These are phyloP conservation scores for Skeletonema potamos DNA, from an alignment of 108 stramenopile species.

Conservation along the genomic window DNA sequence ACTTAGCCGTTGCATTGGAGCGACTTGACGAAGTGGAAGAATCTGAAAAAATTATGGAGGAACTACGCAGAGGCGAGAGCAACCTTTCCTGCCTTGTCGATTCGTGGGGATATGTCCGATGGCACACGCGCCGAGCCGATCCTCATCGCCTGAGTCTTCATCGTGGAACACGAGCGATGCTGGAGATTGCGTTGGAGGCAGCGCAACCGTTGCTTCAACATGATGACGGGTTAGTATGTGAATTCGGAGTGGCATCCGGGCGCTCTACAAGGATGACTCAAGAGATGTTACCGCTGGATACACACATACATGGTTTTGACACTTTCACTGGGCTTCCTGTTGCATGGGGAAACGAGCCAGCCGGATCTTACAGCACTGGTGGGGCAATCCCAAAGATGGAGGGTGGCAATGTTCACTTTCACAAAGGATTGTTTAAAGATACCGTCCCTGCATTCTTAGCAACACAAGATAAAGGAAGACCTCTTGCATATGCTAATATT, in stretches of 20 bases:
- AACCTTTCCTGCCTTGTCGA: slow-evolving; percentile 70
- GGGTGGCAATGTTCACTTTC: slow-evolving; percentile 61
- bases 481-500: slow-evolving; percentile 85
- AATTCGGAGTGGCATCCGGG: slow-evolving; percentile 86
- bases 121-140: slow-evolving; percentile 71
- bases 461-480: slow-evolving; percentile 49
- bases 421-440: slow-evolving; percentile 84
- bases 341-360: slow-evolving; percentile 80
- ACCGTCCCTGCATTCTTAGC: slow-evolving; percentile 68
- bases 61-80: slow-evolving; percentile 64
- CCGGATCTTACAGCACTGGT: slow-evolving; percentile 79
- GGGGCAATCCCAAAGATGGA: slow-evolving; percentile 67
- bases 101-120: slow-evolving; percentile 88
- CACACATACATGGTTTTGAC: slow-evolving; percentile 82
- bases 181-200: slow-evolving; percentile 77
- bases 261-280: slow-evolving; percentile 79
- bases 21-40: slow-evolving; percentile 68
- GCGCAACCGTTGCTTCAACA: slow-evolving; percentile 70
- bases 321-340: slow-evolving; percentile 88
- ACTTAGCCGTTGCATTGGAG: slow-evolving; percentile 80
- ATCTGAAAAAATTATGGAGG: slow-evolving; percentile 72
- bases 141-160: slow-evolving; percentile 63
- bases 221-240: slow-evolving; percentile 75
- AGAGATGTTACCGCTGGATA: slow-evolving; percentile 76
- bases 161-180: slow-evolving; percentile 80